Evolutionary conservation across 1,284 basidiomycete genomes (phyloP), one percentile per base, ranked within the genome.

Genomic region (Fomitopsis schrenkii): DNA sequence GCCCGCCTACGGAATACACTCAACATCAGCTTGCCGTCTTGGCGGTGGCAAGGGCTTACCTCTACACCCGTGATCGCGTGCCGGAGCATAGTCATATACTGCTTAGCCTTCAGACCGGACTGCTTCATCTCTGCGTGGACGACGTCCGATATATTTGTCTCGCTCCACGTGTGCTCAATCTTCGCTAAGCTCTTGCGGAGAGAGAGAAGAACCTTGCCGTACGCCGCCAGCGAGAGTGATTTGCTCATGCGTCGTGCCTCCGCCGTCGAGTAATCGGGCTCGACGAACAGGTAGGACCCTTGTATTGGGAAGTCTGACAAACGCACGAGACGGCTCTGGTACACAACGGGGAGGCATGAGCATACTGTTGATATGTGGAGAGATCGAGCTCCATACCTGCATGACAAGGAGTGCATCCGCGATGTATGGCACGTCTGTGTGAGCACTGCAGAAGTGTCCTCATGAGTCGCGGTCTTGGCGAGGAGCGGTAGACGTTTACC

Each of bases 31-130:
- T 35, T 36, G 33, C 8, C 15, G 5, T 8, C 14, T n/a, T 2
- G 19, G 33, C 17, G 30, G 17, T 54, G 14, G 10, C 19, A 9
- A 15, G 19, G n/a, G 12, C 52, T 19, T 58, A 91, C 94, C 83
- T 91, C 92, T 76, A 85, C 83, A 0, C 88, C 93, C 0, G 90
- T 94, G 63, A 96, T 73, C 2, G 89, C 90, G 68, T 92, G 85
- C 55, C 95, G 76, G 48, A 95, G 72, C 0, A 85, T 82, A 2
- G 83, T 87, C 85, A 94, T 88, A 63, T 91, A 83, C 15, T 78
- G 67, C 59, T 84, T 89, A 46, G 76, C 77, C 58, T 80, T 79
- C 45, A 85, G 62, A 3, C 71, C 74, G 0, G 80, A 69, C 38
- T 70, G 71, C 54, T 77, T 72, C 19, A 81, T 66, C 57, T 83